A percentile compares a stretch with the other conserved stretches of the same genome.
phyloP scores from a whole-genome alignment of 495 filamentous ascomycete species.

The Aspergillus indologenus region DNA sequence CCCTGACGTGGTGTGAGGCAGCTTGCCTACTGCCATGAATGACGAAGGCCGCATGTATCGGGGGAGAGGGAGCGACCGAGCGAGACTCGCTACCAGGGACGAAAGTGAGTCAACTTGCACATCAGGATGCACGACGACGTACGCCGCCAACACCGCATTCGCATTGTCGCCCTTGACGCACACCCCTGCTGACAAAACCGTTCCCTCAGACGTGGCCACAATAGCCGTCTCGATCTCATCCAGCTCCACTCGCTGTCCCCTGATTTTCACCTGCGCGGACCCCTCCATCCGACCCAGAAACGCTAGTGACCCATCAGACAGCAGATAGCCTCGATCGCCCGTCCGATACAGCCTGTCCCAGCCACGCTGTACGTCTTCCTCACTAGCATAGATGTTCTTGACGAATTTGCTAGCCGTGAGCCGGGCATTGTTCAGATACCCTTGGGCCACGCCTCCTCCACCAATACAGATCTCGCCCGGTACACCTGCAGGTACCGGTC shows the following conservation, averaged over 20 bases:
- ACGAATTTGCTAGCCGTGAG: constrained; percentile 31
- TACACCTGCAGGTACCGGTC: constrained; percentile 44
- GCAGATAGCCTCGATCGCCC: constrained; percentile 20
- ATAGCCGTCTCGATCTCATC: constrained; percentile 36
- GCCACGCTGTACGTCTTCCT: neutral
- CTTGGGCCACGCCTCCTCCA: constrained; percentile 34
- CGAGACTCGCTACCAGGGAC: too few relatives aligned
- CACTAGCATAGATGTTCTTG: neutral
- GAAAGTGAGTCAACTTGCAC: too few relatives aligned
- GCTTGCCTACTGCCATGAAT: too few relatives aligned
- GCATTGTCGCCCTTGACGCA: too few relatives aligned
- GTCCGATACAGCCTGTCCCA: constrained; percentile 9
- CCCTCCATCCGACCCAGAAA: constrained; percentile 31
- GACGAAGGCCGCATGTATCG: too few relatives aligned
- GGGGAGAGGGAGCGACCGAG: too few relatives aligned
- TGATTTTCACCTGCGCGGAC: constrained; percentile 47
- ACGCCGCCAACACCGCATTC: too few relatives aligned
- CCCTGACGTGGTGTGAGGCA: too few relatives aligned
- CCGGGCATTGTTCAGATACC: constrained; percentile 39
- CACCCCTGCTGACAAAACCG: too few relatives aligned
- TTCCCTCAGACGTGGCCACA: too few relatives aligned
- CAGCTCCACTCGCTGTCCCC: constrained; percentile 50
- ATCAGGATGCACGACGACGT: too few relatives aligned
- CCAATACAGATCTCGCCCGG: constrained; percentile 39
- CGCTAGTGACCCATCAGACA: constrained; percentile 28